Percentiles rank a stretch among this genome's conserved stretches.
Evolutionary conservation across 2,329 filamentous ascomycete genomes (phyloP).

Genomic region (Chrysoporthe cubensis): DNA sequence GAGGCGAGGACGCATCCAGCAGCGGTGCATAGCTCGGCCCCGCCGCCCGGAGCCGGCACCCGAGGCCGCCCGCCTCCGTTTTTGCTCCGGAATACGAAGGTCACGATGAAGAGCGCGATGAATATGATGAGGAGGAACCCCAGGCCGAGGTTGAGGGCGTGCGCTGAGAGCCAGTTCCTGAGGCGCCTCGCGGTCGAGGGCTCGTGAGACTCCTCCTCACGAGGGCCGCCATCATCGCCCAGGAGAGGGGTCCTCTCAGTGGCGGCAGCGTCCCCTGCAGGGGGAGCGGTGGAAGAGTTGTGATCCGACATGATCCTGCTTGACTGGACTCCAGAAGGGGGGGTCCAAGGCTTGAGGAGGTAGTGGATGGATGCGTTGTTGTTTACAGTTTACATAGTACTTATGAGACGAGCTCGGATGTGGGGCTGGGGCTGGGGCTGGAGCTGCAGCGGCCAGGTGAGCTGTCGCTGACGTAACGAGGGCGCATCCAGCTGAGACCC

Average conservation of each 20-base stretch:
- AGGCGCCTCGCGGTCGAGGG: slow-evolving; percentile 11
- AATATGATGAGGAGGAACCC: slow-evolving; percentile 19
- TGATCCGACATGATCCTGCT: neutral
- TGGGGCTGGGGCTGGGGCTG: neutral
- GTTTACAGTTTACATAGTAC: neutral
- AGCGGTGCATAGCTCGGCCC: slow-evolving; percentile 26
- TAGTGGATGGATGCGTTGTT: neutral
- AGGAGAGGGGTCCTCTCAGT: slow-evolving; percentile 28
- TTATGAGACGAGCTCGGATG: neutral
- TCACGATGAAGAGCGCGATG: slow-evolving; percentile 20
- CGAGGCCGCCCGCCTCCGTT: neutral
- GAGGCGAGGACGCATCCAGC: slow-evolving; percentile 28
- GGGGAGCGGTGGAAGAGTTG: neutral
- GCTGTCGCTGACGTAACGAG: neutral
- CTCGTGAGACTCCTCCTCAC: neutral
- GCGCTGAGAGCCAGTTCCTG: slow-evolving; percentile 20
- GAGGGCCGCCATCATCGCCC: slow-evolving; percentile 19
- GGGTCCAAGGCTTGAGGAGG: neutral
- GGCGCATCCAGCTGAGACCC: neutral
- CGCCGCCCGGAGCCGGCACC: slow-evolving; percentile 2
- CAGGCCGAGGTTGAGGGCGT: slow-evolving; percentile 22
- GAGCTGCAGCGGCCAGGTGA: neutral
- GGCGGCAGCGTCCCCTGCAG: slow-evolving; percentile 2
- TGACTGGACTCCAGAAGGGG: neutral
- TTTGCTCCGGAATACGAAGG: neutral